phyloP scores from a whole-genome alignment of 768 basidiomycete genomes.

The Tricholoma sp. region DNA sequence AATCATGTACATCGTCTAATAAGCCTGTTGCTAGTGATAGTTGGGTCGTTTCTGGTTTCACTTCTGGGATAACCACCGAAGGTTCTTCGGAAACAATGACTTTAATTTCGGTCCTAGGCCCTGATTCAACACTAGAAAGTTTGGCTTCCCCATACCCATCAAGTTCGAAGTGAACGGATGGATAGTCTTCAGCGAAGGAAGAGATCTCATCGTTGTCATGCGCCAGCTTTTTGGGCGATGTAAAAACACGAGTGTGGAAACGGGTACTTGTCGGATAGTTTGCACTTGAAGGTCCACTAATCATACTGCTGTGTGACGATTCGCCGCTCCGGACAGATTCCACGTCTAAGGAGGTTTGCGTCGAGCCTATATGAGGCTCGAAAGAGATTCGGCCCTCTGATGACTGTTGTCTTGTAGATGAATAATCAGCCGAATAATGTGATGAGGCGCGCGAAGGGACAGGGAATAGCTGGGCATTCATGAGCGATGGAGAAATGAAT shows the following conservation, averaged over 20 bases:
- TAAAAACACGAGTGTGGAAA: slow-evolving; percentile 1
- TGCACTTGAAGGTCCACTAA: slow-evolving; percentile 26
- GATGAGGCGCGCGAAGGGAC: slow-evolving; percentile 28
- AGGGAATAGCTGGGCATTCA: slow-evolving; percentile 18
- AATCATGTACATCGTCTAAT: neutral
- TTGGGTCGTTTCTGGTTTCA: slow-evolving; percentile 6
- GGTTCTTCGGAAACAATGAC: slow-evolving; percentile 5
- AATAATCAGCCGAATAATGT: slow-evolving; percentile 34
- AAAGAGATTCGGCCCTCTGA: slow-evolving; percentile 52
- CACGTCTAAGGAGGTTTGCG: slow-evolving; percentile 40
- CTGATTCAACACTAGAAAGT: neutral
- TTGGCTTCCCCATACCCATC: neutral
- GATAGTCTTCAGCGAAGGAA: neutral
- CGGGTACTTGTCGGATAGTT: slow-evolving; percentile 8
- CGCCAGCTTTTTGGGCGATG: neutral
- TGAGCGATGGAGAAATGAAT: slow-evolving; percentile 16
- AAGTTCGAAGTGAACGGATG: slow-evolving; percentile 7
- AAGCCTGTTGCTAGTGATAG: slow-evolving; percentile 5
- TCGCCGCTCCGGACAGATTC: slow-evolving; percentile 42
- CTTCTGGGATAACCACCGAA: neutral
- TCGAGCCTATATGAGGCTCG: slow-evolving; percentile 47
- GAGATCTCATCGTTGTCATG: neutral
- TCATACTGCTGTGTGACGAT: slow-evolving; percentile 36
- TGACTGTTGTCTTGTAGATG: slow-evolving; percentile 33
- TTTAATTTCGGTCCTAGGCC: slow-evolving; percentile 5